Base-by-base conservation (phyloP, 805 yeast species). In the Zygoascus tannicola region DNA sequence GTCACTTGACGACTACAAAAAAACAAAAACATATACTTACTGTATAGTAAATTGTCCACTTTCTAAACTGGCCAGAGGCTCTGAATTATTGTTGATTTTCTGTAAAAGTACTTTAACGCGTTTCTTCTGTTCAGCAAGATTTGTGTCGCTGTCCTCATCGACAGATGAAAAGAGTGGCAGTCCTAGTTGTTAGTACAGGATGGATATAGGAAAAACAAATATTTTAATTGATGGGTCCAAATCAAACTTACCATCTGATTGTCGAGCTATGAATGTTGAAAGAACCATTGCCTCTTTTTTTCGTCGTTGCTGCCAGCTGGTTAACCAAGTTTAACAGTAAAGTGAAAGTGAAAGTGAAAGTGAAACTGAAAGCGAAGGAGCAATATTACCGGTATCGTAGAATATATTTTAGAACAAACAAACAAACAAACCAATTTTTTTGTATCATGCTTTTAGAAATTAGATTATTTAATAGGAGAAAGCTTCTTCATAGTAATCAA, bases 151-250 rank as follows among this genome's bases (percentile, higher is more conserved):
- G 50, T 83, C 87, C 50, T 81, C 85, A 59, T 90, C 97, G 10
- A 85, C 88, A 1, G 95, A 83, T 4, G 95, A 95, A 47, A 94
- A 78, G 44, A 90, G 70, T 22, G 98, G 97, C 40, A 92, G 78
- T 20, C 92, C 87, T 78, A 30, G 18, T 16, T 12, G 33, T 37
- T 38, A 26, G 38, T 7, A 19, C n/a, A 15, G n/a, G 8, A 5
- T n/a, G n/a, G n/a, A n/a, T n/a, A n/a, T 35, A 12, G 16, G 19
- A 7, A 14, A 5, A 16, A 5, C 8, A 5, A 15, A 7, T n/a
- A n/a, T n/a, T n/a, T n/a, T n/a, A n/a, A n/a, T n/a, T n/a, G n/a
- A n/a, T n/a, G n/a, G n/a, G n/a, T n/a, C n/a, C n/a, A n/a, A n/a
- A n/a, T n/a, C n/a, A 15, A 10, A 44, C 53, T 3, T 41, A 49